phyloP scores from a whole-genome alignment of 2,329 filamentous ascomycete genomes.

The Neofusicoccum sp. region DNA sequence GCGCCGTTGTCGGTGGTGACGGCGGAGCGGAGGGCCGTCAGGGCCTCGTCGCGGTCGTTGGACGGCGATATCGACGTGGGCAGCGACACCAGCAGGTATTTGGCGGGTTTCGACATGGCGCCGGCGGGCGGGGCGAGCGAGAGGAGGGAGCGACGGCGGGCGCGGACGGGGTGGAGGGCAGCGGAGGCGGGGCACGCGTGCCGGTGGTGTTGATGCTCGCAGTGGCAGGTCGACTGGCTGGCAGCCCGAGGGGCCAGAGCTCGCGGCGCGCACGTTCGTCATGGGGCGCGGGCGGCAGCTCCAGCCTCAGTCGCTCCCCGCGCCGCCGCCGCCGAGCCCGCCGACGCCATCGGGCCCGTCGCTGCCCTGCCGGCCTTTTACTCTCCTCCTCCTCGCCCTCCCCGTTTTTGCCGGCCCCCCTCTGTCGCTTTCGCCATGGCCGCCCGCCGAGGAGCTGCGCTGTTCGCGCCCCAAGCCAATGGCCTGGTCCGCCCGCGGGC shows the following conservation, averaged over 20 bases:
- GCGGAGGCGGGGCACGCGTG: background rate
- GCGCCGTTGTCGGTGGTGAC: slow-evolving; percentile 73
- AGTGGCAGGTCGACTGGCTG: slow-evolving; percentile 1
- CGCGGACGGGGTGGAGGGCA: background rate
- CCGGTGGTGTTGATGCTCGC: slow-evolving; percentile 1
- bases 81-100: slow-evolving; percentile 86
- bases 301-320: background rate
- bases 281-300: slow-evolving; percentile 6
- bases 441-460: slow-evolving; percentile 10
- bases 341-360: background rate
- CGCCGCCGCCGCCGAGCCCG: background rate
- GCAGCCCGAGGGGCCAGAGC: slow-evolving; percentile 11
- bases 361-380: background rate
- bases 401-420: background rate
- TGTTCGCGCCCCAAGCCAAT: slow-evolving; percentile 19
- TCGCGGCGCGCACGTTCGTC: slow-evolving; percentile 10
- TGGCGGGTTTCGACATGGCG: slow-evolving; percentile 49
- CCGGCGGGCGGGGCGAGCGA: background rate
- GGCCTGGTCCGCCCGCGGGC: slow-evolving; percentile 7
- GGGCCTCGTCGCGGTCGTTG: slow-evolving; percentile 74
- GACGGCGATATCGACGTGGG: slow-evolving; percentile 84
- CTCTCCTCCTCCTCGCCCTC: background rate
- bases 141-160: background rate
- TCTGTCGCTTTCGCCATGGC: background rate
- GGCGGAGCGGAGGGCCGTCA: slow-evolving; percentile 70